Conservation (phyloP, 208 protist species). For the Strigomonas oncopelti region DNA sequence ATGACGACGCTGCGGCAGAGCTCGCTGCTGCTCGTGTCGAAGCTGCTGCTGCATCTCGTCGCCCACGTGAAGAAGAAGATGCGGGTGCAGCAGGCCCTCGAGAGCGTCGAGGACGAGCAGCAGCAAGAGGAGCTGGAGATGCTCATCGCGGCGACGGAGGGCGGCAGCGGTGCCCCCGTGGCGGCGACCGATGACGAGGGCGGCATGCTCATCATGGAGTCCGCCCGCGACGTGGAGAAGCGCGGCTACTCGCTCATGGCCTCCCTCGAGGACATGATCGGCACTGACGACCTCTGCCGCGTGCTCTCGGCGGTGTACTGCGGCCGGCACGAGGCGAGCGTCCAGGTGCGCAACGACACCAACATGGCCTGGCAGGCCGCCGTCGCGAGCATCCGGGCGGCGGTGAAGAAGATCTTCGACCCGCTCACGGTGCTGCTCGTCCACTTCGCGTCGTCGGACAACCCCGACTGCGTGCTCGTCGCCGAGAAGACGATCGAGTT, state of each 20-base stretch:
- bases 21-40: conserved; percentile 83
- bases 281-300: conserved; percentile 61
- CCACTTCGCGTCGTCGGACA: conserved; percentile 67
- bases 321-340: conserved; percentile 80
- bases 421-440: conserved; percentile 67
- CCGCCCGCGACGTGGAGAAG: conserved; percentile 83
- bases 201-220: conserved; percentile 68
- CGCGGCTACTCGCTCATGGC: conserved; percentile 80
- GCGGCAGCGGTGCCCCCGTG: conserved; percentile 20
- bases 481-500: conserved; percentile 85
- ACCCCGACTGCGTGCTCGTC: conserved; percentile 82
- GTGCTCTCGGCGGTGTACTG: conserved; percentile 82
- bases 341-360: conserved; percentile 65
- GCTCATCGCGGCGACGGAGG: conserved; percentile 30
- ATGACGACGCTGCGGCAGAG: conserved; percentile 83
- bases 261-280: conserved; percentile 77
- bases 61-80: conserved; percentile 83
- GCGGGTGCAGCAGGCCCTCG: conserved; percentile 61
- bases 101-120: conserved; percentile 13
- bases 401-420: conserved; percentile 86
- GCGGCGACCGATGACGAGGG: conserved; percentile 12
- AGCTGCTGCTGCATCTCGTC: conserved; percentile 88
- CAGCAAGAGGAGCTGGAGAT: conserved; percentile 22
- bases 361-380: conserved; percentile 88
- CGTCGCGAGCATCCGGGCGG: conserved; percentile 83